These are phyloP conservation scores for Malassezia obtusa DNA, from an alignment of 1,284 basidiomycete species.

Conservation along the genomic window DNA sequence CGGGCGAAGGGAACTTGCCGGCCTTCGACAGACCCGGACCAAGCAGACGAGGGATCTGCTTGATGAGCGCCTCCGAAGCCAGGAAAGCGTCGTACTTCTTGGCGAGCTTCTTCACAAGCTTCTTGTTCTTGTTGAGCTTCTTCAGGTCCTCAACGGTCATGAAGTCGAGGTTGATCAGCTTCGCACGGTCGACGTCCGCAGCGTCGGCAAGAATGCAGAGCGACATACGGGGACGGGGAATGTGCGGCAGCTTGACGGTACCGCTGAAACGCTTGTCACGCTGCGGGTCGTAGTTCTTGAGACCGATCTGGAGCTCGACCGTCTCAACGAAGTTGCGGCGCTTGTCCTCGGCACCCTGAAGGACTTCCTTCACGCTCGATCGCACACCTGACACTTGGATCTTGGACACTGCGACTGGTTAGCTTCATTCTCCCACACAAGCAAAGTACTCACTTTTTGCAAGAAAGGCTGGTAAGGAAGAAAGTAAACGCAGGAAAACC, in stretches of 20 bases:
- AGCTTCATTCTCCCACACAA: not conserved
- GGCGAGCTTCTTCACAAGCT: conserved; percentile 98
- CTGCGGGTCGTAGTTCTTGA: conserved; percentile 49
- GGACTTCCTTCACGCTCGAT: conserved; percentile 39
- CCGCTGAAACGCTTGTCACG: conserved; percentile 49
- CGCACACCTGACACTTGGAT: conserved; percentile 46
- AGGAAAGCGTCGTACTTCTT: conserved; percentile 99
- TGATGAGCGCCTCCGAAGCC: conserved; percentile 93
- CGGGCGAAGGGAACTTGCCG: conserved; percentile 92
- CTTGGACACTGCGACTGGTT: conserved; percentile 25
- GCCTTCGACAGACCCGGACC: conserved; percentile 99
- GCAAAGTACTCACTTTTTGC: conserved; percentile 1
- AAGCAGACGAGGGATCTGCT: conserved; percentile 98
- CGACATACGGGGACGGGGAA: conserved; percentile 96
- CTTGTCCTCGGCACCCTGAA: conserved; percentile 45
- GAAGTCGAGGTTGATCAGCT: conserved; percentile 87
- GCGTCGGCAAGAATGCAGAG: conserved; percentile 99
- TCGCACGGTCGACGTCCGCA: conserved; percentile 94
- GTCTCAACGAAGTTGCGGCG: conserved; percentile 48
- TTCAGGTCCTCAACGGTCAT: conserved; percentile 99
- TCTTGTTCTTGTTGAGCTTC: conserved; percentile 99
- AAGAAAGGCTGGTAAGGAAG: conserved; percentile 7
- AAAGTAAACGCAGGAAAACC: not conserved
- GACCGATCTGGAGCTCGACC: conserved; percentile 48
- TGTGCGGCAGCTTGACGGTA: conserved; percentile 69